These are phyloP conservation scores for Naganishia sp. DNA, from an alignment of 1,284 basidiomycete species.

Conservation along the genomic window DNA sequence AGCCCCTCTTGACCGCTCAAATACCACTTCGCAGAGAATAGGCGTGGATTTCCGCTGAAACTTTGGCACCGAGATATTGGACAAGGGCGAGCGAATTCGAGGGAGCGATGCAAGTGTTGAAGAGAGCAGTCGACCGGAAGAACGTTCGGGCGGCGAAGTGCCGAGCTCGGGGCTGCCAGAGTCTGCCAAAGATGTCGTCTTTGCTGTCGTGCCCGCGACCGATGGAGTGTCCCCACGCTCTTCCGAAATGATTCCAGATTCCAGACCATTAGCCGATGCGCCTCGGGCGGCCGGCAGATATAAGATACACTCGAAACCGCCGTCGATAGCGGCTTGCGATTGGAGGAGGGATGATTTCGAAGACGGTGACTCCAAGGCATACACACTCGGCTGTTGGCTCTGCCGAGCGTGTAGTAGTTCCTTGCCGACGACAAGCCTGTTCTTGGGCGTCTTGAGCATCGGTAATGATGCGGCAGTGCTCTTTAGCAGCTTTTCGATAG, in stretches of 20 bases:
- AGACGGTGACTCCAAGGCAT: background rate
- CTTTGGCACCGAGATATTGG: background rate
- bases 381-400: background rate
- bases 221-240: background rate
- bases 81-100: conserved; percentile 20
- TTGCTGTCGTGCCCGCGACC: background rate
- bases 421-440: conserved; percentile 16
- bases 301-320: conserved; percentile 10
- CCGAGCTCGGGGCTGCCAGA: background rate
- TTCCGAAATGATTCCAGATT: no score
- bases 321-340: conserved; percentile 17
- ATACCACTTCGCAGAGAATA: conserved; percentile 10
- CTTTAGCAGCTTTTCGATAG: conserved; percentile 60
- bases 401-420: conserved; percentile 23
- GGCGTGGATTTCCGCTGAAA: background rate
- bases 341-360: background rate
- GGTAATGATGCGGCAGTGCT: conserved; percentile 11
- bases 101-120: background rate
- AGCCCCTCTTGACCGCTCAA: conserved; percentile 12
- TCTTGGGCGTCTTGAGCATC: conserved; percentile 13
- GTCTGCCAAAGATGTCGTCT: background rate
- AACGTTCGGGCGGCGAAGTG: background rate
- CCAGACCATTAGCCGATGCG: no score
- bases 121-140: background rate
- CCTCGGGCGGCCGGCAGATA: background rate